A percentile compares a stretch with the other conserved stretches of the same genome.
phyloP scores from a whole-genome alignment of 345 rosid genomes.

The Microcos paniculata region DNA sequence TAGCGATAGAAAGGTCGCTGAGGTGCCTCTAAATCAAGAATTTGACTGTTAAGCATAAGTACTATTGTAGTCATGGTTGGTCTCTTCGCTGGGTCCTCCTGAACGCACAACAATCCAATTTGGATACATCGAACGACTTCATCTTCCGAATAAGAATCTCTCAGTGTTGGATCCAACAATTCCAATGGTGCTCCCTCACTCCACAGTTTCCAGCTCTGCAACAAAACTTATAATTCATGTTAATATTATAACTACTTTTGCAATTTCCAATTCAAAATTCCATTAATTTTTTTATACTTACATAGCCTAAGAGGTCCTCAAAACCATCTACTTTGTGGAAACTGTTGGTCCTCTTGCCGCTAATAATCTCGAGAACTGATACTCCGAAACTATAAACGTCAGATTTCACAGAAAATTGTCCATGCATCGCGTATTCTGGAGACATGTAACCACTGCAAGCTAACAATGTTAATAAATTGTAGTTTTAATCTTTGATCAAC shows the following conservation, averaged over 20 bases:
- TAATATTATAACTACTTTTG: too few species aligned
- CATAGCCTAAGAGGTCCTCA: conserved; percentile 35
- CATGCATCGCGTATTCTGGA: conserved; percentile 42
- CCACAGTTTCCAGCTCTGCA: conserved; percentile 44
- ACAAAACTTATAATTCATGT: neutral
- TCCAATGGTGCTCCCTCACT: conserved; percentile 26
- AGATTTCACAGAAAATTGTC: conserved; percentile 42
- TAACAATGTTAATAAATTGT: too few species aligned
- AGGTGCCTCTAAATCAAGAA: too few species aligned
- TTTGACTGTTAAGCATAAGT: conserved; percentile 38
- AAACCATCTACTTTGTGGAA: conserved; percentile 13
- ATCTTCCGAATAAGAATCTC: conserved; percentile 6
- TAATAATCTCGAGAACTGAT: conserved; percentile 37
- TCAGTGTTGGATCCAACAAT: conserved; percentile 35
- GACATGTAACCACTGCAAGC: conserved; percentile 41
- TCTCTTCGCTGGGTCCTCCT: conserved; percentile 39
- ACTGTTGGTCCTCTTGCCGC: conserved; percentile 32
- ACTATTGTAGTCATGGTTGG: conserved; percentile 48
- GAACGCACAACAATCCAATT: conserved; percentile 61
- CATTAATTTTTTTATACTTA: conserved; percentile 18
- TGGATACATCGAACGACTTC: conserved; percentile 49
- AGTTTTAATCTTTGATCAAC: too few species aligned
- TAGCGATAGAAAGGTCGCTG: too few species aligned
- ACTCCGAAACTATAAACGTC: conserved; percentile 47
- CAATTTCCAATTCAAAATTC: neutral